These are phyloP conservation scores for Cornus controversa DNA, from an alignment of 148 eudicot genomes.

Conservation along the genomic window DNA sequence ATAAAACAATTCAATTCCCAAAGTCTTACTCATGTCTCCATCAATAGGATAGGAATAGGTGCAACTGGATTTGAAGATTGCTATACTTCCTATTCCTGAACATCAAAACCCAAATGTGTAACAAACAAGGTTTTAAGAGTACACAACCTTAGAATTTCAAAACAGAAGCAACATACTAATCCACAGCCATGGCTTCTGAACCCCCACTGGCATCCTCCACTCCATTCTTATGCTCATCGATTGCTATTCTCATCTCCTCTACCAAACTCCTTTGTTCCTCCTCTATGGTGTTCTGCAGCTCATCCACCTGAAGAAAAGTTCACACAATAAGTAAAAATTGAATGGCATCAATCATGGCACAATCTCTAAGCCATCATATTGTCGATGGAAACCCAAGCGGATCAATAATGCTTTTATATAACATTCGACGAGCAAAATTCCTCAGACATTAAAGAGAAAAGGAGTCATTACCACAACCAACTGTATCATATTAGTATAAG, in stretches of 20 bases:
- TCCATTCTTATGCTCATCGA: slow-evolving; percentile 64
- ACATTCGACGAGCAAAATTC: neutral
- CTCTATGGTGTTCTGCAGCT: slow-evolving; percentile 82
- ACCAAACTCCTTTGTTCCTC: slow-evolving; percentile 74
- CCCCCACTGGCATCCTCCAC: slow-evolving; percentile 52
- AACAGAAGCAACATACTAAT: slow-evolving; percentile 28
- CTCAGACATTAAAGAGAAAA: neutral
- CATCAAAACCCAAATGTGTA: neutral
- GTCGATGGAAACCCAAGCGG: neutral
- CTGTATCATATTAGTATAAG: neutral
- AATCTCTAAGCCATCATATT: neutral
- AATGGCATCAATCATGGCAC: too few relatives aligned
- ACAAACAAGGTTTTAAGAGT: neutral
- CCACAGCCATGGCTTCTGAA: slow-evolving; percentile 73
- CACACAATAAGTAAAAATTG: too few relatives aligned
- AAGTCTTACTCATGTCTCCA: too few relatives aligned
- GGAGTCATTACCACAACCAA: neutral
- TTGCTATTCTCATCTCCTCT: slow-evolving; percentile 66
- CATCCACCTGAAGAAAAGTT: slow-evolving; percentile 60
- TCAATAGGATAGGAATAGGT: too few relatives aligned
- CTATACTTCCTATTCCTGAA: neutral
- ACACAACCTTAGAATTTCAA: slow-evolving; percentile 7
- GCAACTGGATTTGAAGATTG: too few relatives aligned
- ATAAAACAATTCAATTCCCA: too few relatives aligned
- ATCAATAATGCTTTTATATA: neutral